Conservation (phyloP, 2,329 filamentous ascomycete genomes). For the Rhynchosporium agropyri region DNA sequence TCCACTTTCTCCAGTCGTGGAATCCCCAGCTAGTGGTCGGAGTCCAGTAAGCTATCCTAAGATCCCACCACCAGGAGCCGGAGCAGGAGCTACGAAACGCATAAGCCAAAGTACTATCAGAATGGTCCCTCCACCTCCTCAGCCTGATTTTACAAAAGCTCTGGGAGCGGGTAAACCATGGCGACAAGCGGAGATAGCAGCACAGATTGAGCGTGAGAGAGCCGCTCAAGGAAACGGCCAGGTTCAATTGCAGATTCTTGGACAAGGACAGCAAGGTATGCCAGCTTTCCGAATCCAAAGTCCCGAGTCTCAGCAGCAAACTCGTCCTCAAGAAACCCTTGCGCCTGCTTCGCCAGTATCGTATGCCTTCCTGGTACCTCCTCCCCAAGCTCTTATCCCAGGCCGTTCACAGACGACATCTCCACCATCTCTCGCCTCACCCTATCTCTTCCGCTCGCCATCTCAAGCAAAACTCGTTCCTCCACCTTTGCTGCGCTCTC, state of each 20-base stretch:
- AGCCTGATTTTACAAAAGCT: constrained; percentile 26
- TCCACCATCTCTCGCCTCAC: constrained; percentile 8
- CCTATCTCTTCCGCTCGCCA: constrained; percentile 16
- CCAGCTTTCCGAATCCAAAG: constrained; percentile 14
- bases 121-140: constrained; percentile 26
- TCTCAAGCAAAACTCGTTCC: constrained; percentile 17
- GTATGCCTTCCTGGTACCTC: constrained; percentile 17
- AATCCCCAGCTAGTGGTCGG: constrained; percentile 36
- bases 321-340: not conserved
- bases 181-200: constrained; percentile 36
- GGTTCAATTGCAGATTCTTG: constrained; percentile 10
- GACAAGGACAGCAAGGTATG: constrained; percentile 17
- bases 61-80: constrained; percentile 28
- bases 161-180: constrained; percentile 29
- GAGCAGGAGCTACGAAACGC: constrained; percentile 7
- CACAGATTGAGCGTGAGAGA: constrained; percentile 28
- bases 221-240: constrained; percentile 18
- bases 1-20: constrained; percentile 38
- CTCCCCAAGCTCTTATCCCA: constrained; percentile 11
- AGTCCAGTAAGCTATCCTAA: constrained; percentile 40
- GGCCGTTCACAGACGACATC: constrained; percentile 14
- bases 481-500: constrained; percentile 14
- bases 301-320: not conserved
- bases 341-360: not conserved
- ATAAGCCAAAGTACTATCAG: constrained; percentile 28